A percentile compares a stretch with the other conserved stretches of the same genome.
phyloP scores from a whole-genome alignment of 768 basidiomycete species.

The Fistulinella prunicolor region DNA sequence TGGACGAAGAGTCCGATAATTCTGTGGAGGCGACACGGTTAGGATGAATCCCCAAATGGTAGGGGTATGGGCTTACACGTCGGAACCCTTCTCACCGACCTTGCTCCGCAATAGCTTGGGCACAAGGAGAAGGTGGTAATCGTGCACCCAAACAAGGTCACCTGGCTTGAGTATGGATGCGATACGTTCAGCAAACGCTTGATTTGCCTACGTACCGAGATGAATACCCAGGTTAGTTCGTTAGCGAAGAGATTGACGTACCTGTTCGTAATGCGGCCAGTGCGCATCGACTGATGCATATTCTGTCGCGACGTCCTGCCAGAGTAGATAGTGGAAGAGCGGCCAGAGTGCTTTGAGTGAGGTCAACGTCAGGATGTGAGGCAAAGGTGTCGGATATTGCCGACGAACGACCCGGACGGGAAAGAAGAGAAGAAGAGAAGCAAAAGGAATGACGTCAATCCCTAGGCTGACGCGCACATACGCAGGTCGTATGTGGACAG shows the following conservation, averaged over 20 bases:
- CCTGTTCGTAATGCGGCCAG: conserved; percentile 46
- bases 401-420: background rate
- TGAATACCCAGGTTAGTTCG: conserved; percentile 1
- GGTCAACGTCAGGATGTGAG: conserved; percentile 6
- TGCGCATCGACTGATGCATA: conserved; percentile 81
- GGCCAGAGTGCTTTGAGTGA: conserved; percentile 81
- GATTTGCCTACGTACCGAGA: conserved; percentile 62
- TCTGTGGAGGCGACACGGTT: conserved; percentile 8
- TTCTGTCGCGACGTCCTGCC: conserved; percentile 93
- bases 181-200: conserved; percentile 73
- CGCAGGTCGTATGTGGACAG: background rate
- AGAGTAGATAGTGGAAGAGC: conserved; percentile 95
- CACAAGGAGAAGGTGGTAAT: conserved; percentile 93
- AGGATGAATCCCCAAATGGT: background rate
- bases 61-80: conserved; percentile 17
- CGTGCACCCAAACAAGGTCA: conserved; percentile 93
- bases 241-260: conserved; percentile 3
- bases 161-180: conserved; percentile 77
- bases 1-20: conserved; percentile 93
- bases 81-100: conserved; percentile 37
- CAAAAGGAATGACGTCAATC: conserved; percentile 1
- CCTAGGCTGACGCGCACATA: background rate
- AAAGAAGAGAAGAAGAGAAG: background rate
- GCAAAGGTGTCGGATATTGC: too few relatives aligned
- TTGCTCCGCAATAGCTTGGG: conserved; percentile 79